These are phyloP conservation scores for Crithidia thermophila DNA, from an alignment of 208 protist species.

Conservation along the genomic window DNA sequence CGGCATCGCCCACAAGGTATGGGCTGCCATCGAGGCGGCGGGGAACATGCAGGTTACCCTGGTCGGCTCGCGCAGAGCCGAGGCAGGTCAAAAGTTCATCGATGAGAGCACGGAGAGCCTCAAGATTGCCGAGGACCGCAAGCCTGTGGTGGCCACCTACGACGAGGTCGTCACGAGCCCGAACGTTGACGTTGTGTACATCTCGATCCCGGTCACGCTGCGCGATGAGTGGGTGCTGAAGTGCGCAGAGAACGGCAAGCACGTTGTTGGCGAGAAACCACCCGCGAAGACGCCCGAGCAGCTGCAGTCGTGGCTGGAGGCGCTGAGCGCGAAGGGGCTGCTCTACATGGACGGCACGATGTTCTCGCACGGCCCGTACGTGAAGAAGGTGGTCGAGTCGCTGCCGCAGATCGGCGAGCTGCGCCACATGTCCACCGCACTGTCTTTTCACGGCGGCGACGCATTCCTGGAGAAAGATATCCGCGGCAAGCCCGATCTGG, in stretches of 20 bases:
- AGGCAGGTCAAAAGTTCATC: slow-evolving; percentile 23
- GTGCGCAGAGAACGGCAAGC: slow-evolving; percentile 56
- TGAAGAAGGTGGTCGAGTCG: slow-evolving; percentile 22
- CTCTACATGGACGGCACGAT: slow-evolving; percentile 78
- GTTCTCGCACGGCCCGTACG: slow-evolving; percentile 51
- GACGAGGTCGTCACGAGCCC: slow-evolving; percentile 20
- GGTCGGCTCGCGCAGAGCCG: slow-evolving; percentile 32
- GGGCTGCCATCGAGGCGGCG: slow-evolving; percentile 37
- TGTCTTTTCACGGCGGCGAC: slow-evolving; percentile 33
- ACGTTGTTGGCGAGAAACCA: slow-evolving; percentile 68
- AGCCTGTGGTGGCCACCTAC: slow-evolving; percentile 25
- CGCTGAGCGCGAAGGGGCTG: slow-evolving; percentile 38
- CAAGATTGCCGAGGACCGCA: slow-evolving; percentile 30
- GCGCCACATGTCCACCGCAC: slow-evolving; percentile 34
- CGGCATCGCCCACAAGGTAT: slow-evolving; percentile 42
- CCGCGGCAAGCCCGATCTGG: slow-evolving; percentile 40
- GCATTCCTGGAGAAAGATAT: slow-evolving; percentile 41
- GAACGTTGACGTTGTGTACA: slow-evolving; percentile 47
- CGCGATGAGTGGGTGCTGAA: slow-evolving; percentile 50
- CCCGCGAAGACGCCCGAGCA: slow-evolving; percentile 28
- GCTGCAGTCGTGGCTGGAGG: slow-evolving; percentile 57
- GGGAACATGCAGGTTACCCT: slow-evolving; percentile 41
- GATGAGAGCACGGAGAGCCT: slow-evolving; percentile 29
- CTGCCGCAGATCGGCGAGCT: slow-evolving; percentile 33
- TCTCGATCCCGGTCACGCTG: slow-evolving; percentile 42